Conservation (phyloP, 2,329 filamentous ascomycete genomes). For the Madurella mycetomatis region DNA sequence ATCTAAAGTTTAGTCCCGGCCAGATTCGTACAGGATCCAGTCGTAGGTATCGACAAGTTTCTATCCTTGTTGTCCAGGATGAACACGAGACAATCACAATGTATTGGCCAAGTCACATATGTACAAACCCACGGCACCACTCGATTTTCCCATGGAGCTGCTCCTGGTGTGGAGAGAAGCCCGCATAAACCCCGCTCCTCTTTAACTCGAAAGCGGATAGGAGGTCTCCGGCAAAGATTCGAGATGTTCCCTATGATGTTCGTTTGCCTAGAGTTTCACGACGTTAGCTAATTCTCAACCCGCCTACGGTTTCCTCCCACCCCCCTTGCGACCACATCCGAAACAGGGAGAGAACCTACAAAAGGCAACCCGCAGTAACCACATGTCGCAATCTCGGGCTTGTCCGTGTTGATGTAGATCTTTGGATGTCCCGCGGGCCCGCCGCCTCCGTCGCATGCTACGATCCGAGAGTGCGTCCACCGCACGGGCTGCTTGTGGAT, state of each 20-base stretch:
- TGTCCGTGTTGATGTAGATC: constrained; percentile 97
- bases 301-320: background rate
- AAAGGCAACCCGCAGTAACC: constrained; percentile 91
- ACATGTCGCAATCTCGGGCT: constrained; percentile 87
- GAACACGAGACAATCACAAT: background rate
- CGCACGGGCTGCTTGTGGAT: constrained; percentile 93
- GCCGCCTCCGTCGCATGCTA: constrained; percentile 88
- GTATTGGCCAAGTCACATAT: constrained; percentile 12
- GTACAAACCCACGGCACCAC: constrained; percentile 1
- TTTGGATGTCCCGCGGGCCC: constrained; percentile 85
- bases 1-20: no score
- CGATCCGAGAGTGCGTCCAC: constrained; percentile 79
- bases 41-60: background rate
- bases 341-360: constrained; percentile 52
- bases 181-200: background rate
- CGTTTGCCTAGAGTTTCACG: constrained; percentile 63
- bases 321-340: background rate
- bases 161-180: background rate
- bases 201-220: constrained; percentile 61
- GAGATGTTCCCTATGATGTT: constrained; percentile 79
- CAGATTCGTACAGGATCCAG: no score
- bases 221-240: constrained; percentile 75
- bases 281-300: constrained; percentile 22
- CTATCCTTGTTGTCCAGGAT: background rate
- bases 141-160: background rate